Evolutionary conservation across 2,329 filamentous ascomycete genomes (phyloP).

Genomic region (Claviceps africana): DNA sequence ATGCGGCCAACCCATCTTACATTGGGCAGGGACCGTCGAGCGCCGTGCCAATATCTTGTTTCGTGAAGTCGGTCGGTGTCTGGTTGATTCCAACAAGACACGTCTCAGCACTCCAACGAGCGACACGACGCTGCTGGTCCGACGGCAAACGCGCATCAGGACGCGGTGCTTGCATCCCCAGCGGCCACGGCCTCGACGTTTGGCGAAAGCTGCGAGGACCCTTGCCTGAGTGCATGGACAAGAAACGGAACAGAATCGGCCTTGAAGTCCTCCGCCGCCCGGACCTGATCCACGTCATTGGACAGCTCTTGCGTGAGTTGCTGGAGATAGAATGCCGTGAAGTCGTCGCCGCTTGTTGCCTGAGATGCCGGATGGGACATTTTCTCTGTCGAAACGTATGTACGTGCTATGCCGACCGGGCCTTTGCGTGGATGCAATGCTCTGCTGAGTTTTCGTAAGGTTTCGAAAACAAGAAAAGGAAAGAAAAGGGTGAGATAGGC

Average conservation of each 20-base stretch:
- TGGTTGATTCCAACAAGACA: not conserved
- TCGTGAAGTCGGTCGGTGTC: not conserved
- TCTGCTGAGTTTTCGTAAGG: not conserved
- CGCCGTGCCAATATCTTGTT: not conserved
- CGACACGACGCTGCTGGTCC: not conserved
- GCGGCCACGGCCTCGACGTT: not conserved
- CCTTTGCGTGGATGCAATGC: not conserved
- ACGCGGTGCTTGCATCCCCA: slow-evolving; percentile 23
- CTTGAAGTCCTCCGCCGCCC: slow-evolving; percentile 56
- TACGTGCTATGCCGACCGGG: not conserved
- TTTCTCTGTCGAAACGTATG: not conserved
- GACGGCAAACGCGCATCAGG: not conserved
- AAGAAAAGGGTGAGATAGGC: too few species aligned
- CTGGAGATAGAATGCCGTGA: slow-evolving; percentile 55
- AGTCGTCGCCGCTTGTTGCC: slow-evolving; percentile 22
- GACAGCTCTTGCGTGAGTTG: slow-evolving; percentile 56
- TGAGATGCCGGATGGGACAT: not conserved
- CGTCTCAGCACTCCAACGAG: not conserved
- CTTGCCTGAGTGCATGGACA: slow-evolving; percentile 54
- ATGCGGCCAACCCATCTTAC: not conserved
- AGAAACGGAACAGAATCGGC: slow-evolving; percentile 49
- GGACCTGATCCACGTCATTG: slow-evolving; percentile 59
- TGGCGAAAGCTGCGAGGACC: slow-evolving; percentile 41
- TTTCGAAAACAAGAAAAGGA: too few species aligned
- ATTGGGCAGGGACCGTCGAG: not conserved